phyloP scores from a whole-genome alignment of 2,329 filamentous ascomycete genomes.

The Xylaria sp. region DNA sequence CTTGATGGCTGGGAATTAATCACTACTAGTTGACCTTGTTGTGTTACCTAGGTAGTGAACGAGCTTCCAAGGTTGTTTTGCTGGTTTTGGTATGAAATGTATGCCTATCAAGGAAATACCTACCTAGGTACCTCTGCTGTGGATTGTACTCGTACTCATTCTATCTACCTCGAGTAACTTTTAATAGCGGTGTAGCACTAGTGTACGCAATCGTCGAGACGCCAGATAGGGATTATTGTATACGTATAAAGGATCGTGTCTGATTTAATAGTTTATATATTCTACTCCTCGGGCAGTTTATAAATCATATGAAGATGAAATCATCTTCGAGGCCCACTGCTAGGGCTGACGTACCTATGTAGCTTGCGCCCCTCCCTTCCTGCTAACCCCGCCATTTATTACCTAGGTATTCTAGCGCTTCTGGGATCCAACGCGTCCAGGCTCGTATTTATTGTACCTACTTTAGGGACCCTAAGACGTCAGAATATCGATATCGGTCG shows the following conservation, averaged over 20 bases:
- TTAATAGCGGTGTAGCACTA: too few relatives aligned
- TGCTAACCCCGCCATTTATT: constrained; percentile 15
- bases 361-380: not conserved
- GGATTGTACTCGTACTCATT: not conserved
- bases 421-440: constrained; percentile 1
- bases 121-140: not conserved
- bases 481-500: too few relatives aligned
- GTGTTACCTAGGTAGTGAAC: too few relatives aligned
- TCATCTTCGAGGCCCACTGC: not conserved
- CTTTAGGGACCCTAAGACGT: too few relatives aligned
- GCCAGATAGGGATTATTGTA: too few relatives aligned
- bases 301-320: not conserved
- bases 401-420: not conserved
- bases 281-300: too few relatives aligned
- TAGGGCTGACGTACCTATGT: constrained; percentile 15
- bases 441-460: not conserved
- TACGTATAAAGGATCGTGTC: not conserved
- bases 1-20: too few relatives aligned
- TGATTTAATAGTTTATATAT: too few relatives aligned
- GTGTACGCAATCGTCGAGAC: too few relatives aligned
- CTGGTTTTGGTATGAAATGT: not conserved
- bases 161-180: too few relatives aligned
- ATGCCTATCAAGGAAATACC: not conserved
- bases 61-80: not conserved
- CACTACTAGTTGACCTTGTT: too few relatives aligned